Conservation (phyloP, 2,329 filamentous ascomycete genomes). For the Colletotrichum tamarilloi region DNA sequence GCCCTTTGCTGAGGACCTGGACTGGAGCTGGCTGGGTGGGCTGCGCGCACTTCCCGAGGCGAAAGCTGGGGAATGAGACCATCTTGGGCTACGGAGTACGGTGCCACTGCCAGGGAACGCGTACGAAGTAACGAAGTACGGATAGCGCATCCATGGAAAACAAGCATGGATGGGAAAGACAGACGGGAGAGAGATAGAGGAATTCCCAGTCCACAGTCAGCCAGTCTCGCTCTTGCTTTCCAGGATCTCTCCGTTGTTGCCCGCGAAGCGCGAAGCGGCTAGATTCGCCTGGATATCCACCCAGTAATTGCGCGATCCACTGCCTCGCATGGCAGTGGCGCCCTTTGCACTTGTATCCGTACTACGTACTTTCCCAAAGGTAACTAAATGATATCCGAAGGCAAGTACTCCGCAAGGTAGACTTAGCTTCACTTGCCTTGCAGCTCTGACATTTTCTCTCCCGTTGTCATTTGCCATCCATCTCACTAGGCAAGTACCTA, state of each 20-base stretch:
- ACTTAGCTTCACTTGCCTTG: too few relatives aligned
- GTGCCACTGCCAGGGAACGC: not conserved
- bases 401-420: too few relatives aligned
- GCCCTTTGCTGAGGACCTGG: not conserved
- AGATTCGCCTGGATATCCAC: not conserved
- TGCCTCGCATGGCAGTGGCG: not conserved
- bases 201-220: not conserved
- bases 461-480: not conserved
- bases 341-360: not conserved
- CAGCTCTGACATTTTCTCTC: too few relatives aligned
- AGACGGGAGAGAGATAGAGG: not conserved
- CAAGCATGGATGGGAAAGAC: not conserved
- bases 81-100: not conserved
- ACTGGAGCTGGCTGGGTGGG: not conserved
- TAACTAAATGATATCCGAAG: too few relatives aligned
- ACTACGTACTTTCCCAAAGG: too few relatives aligned
- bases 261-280: not conserved
- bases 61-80: constrained; percentile 28
- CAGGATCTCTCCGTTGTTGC: not conserved
- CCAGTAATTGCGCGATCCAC: not conserved
- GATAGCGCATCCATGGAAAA: constrained; percentile 6
- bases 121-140: not conserved
- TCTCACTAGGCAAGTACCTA: not conserved
- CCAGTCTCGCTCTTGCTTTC: not conserved
- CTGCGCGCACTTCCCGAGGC: constrained; percentile 10